Conservation (phyloP, 805 yeast species). For the Peterozyma toletana region DNA sequence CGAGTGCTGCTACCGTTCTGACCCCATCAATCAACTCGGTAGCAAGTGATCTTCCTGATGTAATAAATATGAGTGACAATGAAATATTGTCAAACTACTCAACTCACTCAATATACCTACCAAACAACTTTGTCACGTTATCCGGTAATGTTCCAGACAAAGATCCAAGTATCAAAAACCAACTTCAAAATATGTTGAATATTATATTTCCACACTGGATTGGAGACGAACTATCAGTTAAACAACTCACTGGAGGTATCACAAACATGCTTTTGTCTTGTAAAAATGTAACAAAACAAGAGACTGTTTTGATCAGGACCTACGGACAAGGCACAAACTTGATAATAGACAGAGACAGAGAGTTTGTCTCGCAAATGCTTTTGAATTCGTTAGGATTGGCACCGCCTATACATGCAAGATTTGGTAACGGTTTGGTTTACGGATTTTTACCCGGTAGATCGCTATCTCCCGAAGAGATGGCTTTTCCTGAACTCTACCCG, state of each 20-base stretch:
- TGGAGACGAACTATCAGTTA: constrained; percentile 24
- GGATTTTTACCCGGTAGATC: constrained; percentile 64
- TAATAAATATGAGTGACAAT: constrained; percentile 2
- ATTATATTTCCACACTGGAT: constrained; percentile 36
- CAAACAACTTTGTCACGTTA: constrained; percentile 32
- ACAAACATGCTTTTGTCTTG: constrained; percentile 54
- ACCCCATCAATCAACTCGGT: not conserved
- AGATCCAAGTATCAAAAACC: constrained; percentile 22
- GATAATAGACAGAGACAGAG: constrained; percentile 69
- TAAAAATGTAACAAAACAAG: constrained; percentile 20
- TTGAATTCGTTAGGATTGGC: constrained; percentile 56
- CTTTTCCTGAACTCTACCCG: constrained; percentile 38
- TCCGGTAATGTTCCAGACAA: constrained; percentile 21
- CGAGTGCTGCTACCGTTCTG: not conserved
- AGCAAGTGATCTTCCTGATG: not conserved
- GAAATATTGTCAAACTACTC: constrained; percentile 21
- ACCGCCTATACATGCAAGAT: constrained; percentile 60
- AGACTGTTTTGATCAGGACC: constrained; percentile 52
- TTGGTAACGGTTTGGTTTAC: constrained; percentile 67
- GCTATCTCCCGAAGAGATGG: constrained; percentile 46
- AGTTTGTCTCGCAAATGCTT: constrained; percentile 62
- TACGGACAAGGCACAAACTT: constrained; percentile 70
- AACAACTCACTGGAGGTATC: constrained; percentile 53
- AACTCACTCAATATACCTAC: constrained; percentile 43
- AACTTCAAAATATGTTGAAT: constrained; percentile 29